Evolutionary conservation across 345 rosid species (phyloP).

Genomic region (Eucalyptus pauciflora): DNA sequence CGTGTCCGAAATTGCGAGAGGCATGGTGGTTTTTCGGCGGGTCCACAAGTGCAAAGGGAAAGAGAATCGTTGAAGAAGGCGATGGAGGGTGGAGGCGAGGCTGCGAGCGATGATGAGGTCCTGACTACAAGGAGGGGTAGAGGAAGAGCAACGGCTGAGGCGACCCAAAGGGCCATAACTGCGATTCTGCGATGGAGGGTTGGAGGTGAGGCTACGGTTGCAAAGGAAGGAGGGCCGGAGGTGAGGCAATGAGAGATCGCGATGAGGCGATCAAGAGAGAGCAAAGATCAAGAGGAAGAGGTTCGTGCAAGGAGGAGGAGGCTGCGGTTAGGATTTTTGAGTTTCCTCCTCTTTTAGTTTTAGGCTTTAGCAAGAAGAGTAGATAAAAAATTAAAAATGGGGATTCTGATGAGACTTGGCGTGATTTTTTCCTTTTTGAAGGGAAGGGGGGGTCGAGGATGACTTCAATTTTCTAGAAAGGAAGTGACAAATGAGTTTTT

Average conservation of each 20-base stretch:
- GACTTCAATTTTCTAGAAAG: no score
- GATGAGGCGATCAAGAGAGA: accelerated
- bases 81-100: accelerated
- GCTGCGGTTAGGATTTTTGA: accelerated
- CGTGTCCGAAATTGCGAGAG: accelerated
- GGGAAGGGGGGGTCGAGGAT: no score
- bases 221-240: accelerated
- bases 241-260: accelerated
- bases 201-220: accelerated
- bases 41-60: accelerated
- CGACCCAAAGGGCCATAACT: accelerated
- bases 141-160: accelerated
- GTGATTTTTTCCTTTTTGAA: no score
- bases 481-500: no score
- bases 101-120: accelerated
- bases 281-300: accelerated
- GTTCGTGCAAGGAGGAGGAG: accelerated
- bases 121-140: accelerated
- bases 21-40: accelerated
- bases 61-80: accelerated
- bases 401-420: accelerated
- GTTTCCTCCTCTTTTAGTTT: no score
- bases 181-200: accelerated
- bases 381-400: no score
- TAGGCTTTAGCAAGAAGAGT: no score